These are phyloP conservation scores for Mortierella sp. DNA, from an alignment of 371 early-diverging fungal genomes.

Conservation along the genomic window DNA sequence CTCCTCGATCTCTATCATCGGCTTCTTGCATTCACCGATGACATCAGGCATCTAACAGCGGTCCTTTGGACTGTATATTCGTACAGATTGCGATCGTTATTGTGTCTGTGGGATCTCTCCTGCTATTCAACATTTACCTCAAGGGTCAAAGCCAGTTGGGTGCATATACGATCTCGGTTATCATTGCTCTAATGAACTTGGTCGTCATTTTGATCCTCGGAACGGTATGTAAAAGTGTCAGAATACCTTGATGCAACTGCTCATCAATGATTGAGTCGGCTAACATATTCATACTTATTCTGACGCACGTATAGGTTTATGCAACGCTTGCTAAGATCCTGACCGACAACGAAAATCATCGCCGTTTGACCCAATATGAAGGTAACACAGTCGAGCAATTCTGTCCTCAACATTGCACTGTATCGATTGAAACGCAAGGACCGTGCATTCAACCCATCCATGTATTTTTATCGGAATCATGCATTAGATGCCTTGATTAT, in stretches of 20 bases:
- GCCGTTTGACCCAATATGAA: slow-evolving; percentile 58
- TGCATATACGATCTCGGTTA: slow-evolving; percentile 13
- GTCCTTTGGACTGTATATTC: not conserved
- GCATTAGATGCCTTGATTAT: slow-evolving; percentile 58
- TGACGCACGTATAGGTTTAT: slow-evolving; percentile 43
- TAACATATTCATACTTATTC: not conserved
- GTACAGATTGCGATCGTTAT: slow-evolving; percentile 45
- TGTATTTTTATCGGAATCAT: too few species aligned
- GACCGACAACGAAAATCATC: slow-evolving; percentile 64
- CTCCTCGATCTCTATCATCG: not conserved
- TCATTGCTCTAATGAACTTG: slow-evolving; percentile 48
- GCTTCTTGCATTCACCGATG: too few species aligned
- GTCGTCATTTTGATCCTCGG: slow-evolving; percentile 49
- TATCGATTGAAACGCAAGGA: too few species aligned
- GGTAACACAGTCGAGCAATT: slow-evolving; percentile 21
- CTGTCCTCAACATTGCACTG: not conserved
- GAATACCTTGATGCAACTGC: too few species aligned
- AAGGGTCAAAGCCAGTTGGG: not conserved
- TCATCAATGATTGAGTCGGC: too few species aligned
- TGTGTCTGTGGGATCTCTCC: slow-evolving; percentile 44
- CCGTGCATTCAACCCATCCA: too few species aligned
- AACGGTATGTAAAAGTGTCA: slow-evolving; percentile 16
- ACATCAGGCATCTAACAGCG: not conserved
- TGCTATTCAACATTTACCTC: slow-evolving; percentile 24
- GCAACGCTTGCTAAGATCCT: slow-evolving; percentile 45